Evolutionary conservation across 2,329 filamentous ascomycete species (phyloP), one percentile per base, ranked within the genome.

Genomic region (Alternaria ventricosa): DNA sequence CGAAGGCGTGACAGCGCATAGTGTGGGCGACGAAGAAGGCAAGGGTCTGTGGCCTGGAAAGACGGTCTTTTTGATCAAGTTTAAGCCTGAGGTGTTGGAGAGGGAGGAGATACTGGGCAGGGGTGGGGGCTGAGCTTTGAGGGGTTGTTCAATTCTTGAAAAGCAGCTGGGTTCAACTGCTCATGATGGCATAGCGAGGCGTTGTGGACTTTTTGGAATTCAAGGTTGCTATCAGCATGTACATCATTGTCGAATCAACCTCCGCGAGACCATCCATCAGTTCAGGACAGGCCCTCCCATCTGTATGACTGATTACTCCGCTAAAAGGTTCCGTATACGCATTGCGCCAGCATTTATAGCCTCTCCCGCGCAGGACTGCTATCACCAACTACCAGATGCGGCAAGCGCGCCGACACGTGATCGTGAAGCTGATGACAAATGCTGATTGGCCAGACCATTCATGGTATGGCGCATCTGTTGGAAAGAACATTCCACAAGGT

Each of bases 61-160:
- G 84, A 99, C 96, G 46, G 94, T 99, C 30, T 99, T 97, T 78
- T 81, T 99, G 79, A 90, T 99, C 76, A 94, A 95, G 81, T 99
- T 99, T 78, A 90, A 92, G 69, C 86, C 89, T n/a, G 92, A 93
- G 79, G 95, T 98, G 45, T 84, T 98, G 79, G 95, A 98, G 84
- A 86, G 96, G 78, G 96, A 99, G 85, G 90, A 90, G 65, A 92
- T 93, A 73, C 79, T 97, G 72, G 90, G 89, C 62, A 89, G 90
- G 81, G 76, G 76, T 33, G 82, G 82, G 5, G 84, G 84, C 47
- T 80, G 67, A 68, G 27, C 25, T 33, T 25, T 12, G 22, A 4
- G 25, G 3, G 13, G 36, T 8, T 2, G 0, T 12, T 1, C 5
- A 8, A 6, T 36, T n/a, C 18, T 18, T 12, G 20, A 18, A 13